A percentile compares a stretch with the other conserved stretches of the same genome.
Evolutionary conservation across 441 rosid genomes (phyloP).

Genomic region (Sinapis alba): DNA sequence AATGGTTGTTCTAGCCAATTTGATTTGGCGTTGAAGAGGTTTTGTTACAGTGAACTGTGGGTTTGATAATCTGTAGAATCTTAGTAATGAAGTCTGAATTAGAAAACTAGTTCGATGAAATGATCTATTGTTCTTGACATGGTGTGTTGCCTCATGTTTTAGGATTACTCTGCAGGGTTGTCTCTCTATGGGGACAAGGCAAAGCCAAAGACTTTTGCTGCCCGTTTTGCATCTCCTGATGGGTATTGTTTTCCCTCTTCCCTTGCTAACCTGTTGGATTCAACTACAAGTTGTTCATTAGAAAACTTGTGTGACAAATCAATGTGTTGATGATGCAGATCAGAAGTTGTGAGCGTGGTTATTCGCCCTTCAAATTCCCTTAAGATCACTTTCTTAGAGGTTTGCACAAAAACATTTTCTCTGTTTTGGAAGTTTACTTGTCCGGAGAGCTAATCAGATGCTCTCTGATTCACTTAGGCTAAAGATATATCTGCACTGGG

Average conservation of each 20-base stretch:
- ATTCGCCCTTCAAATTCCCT: conserved; percentile 79
- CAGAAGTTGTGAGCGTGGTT: conserved; percentile 80
- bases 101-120: background rate
- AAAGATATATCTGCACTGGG: conserved; percentile 82
- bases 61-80: background rate
- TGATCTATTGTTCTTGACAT: conserved; percentile 10
- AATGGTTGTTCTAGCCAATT: background rate
- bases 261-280: background rate
- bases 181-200: conserved; percentile 94
- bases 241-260: conserved; percentile 52
- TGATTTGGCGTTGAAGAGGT: background rate
- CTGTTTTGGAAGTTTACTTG: conserved; percentile 1
- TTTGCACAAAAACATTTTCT: conserved; percentile 30
- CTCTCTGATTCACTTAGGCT: conserved; percentile 57
- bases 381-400: conserved; percentile 96
- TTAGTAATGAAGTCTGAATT: background rate
- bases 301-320: background rate
- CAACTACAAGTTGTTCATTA: background rate
- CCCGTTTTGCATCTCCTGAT: conserved; percentile 83
- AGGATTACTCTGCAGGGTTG: conserved; percentile 87
- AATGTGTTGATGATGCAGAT: conserved; percentile 49
- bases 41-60: background rate
- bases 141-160: conserved; percentile 28
- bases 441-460: conserved; percentile 13
- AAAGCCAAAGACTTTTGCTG: conserved; percentile 80